Evolutionary conservation across 1,284 basidiomycete genomes (phyloP).

Genomic region (Leccinum cinnamomeum): DNA sequence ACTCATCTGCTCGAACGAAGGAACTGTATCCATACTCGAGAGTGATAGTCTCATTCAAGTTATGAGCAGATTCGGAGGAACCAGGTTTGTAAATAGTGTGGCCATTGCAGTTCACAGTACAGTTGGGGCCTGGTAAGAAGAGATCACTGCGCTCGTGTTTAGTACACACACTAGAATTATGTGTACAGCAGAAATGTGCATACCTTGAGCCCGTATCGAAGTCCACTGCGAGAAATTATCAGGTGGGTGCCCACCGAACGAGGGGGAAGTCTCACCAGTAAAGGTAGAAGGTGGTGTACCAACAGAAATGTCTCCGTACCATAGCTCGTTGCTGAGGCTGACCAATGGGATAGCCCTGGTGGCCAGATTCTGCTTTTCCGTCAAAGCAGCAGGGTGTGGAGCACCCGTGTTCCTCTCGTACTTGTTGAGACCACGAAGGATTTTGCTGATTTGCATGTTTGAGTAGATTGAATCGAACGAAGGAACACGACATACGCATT

Average conservation of each 20-base stretch:
- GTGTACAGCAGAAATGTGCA: background rate
- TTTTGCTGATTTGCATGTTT: slow-evolving; percentile 17
- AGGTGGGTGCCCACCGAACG: background rate
- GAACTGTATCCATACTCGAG: slow-evolving; percentile 36
- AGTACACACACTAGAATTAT: background rate
- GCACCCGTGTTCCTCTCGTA: slow-evolving; percentile 20
- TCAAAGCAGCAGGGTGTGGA: slow-evolving; percentile 7
- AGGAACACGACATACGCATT: slow-evolving; percentile 14
- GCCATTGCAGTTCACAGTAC: slow-evolving; percentile 14
- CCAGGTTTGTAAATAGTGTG: slow-evolving; percentile 35
- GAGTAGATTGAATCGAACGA: background rate
- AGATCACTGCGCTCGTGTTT: slow-evolving; percentile 7
- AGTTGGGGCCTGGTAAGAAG: slow-evolving; percentile 10
- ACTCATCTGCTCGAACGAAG: slow-evolving; percentile 30
- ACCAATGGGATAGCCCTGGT: slow-evolving; percentile 19
- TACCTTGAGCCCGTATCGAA: slow-evolving; percentile 26
- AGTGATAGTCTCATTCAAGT: slow-evolving; percentile 24
- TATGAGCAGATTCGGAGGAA: slow-evolving; percentile 29
- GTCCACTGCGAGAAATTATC: slow-evolving; percentile 11
- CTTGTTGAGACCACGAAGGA: slow-evolving; percentile 11
- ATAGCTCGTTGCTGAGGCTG: slow-evolving; percentile 8
- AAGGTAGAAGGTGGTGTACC: slow-evolving; percentile 20
- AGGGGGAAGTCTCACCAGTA: slow-evolving; percentile 11
- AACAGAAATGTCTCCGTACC: slow-evolving; percentile 23
- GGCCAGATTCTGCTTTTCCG: background rate